These are phyloP conservation scores for Fagus crenata DNA, from an alignment of 306 rosid genomes.

Conservation along the genomic window DNA sequence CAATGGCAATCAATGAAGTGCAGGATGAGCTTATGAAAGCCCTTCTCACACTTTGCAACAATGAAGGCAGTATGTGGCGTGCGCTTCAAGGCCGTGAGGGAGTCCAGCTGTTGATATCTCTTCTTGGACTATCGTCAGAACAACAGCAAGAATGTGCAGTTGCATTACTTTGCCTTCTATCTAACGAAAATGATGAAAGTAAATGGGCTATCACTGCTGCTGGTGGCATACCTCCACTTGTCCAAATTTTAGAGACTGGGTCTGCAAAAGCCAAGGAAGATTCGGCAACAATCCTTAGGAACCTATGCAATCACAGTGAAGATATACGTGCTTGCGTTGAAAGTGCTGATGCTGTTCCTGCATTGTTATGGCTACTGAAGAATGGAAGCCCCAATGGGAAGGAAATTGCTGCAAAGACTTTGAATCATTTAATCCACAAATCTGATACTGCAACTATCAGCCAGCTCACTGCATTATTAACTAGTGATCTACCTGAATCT, in stretches of 20 bases:
- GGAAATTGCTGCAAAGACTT: slow-evolving; percentile 97
- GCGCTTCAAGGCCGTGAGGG: slow-evolving; percentile 98
- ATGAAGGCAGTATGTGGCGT: slow-evolving; percentile 82
- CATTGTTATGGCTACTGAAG: slow-evolving; percentile 88
- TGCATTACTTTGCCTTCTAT: slow-evolving; percentile 85
- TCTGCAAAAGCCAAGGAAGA: slow-evolving; percentile 98
- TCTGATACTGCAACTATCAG: slow-evolving; percentile 95
- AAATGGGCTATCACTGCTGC: slow-evolving; percentile 99
- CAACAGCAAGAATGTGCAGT: slow-evolving; percentile 99
- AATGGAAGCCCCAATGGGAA: slow-evolving; percentile 96
- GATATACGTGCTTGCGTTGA: slow-evolving; percentile 99
- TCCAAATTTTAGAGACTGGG: slow-evolving; percentile 94
- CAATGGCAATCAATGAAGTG: slow-evolving; percentile 90
- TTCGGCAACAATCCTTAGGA: slow-evolving; percentile 90
- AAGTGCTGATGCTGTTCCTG: slow-evolving; percentile 99
- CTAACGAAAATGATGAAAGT: slow-evolving; percentile 92
- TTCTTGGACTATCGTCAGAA: slow-evolving; percentile 94
- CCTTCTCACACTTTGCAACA: slow-evolving; percentile 75
- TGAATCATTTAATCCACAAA: slow-evolving; percentile 91
- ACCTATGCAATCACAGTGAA: slow-evolving; percentile 98
- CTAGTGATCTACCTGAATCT: slow-evolving; percentile 94
- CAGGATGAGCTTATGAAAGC: slow-evolving; percentile 90
- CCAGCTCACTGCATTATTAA: slow-evolving; percentile 90
- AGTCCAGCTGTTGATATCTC: slow-evolving; percentile 91
- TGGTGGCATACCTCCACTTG: slow-evolving; percentile 99